These are phyloP conservation scores for Penicillium sp. DNA, from an alignment of 2,329 filamentous ascomycete species.

Conservation along the genomic window DNA sequence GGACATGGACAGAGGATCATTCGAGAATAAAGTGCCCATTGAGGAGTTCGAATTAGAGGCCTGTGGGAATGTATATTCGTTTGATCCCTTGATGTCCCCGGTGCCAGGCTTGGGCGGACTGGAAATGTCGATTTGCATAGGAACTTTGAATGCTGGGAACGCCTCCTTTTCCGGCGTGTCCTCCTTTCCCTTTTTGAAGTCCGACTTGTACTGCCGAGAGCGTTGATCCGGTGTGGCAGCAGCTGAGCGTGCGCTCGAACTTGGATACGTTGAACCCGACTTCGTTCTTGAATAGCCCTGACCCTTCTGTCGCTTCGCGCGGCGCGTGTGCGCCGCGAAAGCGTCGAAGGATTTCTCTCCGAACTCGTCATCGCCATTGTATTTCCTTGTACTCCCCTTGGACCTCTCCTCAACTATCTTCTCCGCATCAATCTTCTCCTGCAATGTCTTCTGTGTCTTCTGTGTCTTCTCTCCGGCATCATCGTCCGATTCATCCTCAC, in stretches of 20 bases:
- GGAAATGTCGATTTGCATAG: slow-evolving; percentile 4
- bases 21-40: slow-evolving; percentile 21
- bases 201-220: slow-evolving; percentile 4
- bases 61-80: slow-evolving; percentile 12
- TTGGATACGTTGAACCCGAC: slow-evolving; percentile 13
- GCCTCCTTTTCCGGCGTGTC: slow-evolving; percentile 8
- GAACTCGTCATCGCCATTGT: slow-evolving; percentile 11
- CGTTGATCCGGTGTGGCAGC: slow-evolving; percentile 5
- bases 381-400: background rate
- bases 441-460: slow-evolving; percentile 14
- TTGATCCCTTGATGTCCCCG: background rate
- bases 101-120: background rate
- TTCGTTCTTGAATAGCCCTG: slow-evolving; percentile 16
- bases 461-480: slow-evolving; percentile 4
- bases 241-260: slow-evolving; percentile 14
- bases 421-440: slow-evolving; percentile 22
- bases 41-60: slow-evolving; percentile 29
- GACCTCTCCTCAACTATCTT: slow-evolving; percentile 8
- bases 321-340: background rate
- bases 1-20: slow-evolving; percentile 10
- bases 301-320: slow-evolving; percentile 14
- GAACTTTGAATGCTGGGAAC: slow-evolving; percentile 25
- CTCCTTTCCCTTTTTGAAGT: slow-evolving; percentile 8
- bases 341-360: slow-evolving; percentile 5
- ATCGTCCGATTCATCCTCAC: slow-evolving; percentile 26